Evolutionary conservation across 352 stramenopile species (phyloP), one percentile per base, ranked within the genome.

Genomic region (Peronospora farinosa): DNA sequence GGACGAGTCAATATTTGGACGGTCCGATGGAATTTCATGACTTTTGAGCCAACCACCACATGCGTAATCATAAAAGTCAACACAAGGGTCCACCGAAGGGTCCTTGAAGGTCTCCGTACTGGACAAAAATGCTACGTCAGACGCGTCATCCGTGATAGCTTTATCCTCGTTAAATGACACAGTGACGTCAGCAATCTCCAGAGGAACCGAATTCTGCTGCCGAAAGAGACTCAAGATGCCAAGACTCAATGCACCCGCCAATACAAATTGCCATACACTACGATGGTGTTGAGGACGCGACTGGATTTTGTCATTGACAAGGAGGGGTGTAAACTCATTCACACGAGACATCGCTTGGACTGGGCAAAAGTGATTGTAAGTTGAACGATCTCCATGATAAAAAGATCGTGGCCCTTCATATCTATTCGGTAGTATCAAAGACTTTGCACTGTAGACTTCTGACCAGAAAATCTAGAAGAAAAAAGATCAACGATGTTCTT

Each of bases 51-150:
- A 92, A 10, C 75, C 73, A 15, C 74, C 78, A 44, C 81, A 89
- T 13, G 79, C 78, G 58, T 87, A 86, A 45, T 73, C 53, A 59
- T 84, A 88, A 49, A 92, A 92, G 38, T 92, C 76, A 1, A 75
- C 57, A 47, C 81, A 92, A 30, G 81, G 81, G 42, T 89, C 74
- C 8, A 60, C 61, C 1, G 49, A 60, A 30, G 48, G 44, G 53
- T 89, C 76, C 49, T 86, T 82, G 33, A 73, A 74, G 5, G 60
- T 51, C 15, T 81, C 63, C 28, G 83, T 40, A 16, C 4, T 47
- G 21, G 61, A 51, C 37, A 70, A 69, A 60, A 86, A 86, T 0
- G 61, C 67, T n/a, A 54, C 47, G 40, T 77, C 53, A 2, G 49
- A 19, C 4, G 23, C 25, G 21, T 51, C 56, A 16, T 32, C n/a